These are phyloP conservation scores for Vanrija sp. DNA, from an alignment of 1,284 basidiomycete genomes.

Conservation along the genomic window DNA sequence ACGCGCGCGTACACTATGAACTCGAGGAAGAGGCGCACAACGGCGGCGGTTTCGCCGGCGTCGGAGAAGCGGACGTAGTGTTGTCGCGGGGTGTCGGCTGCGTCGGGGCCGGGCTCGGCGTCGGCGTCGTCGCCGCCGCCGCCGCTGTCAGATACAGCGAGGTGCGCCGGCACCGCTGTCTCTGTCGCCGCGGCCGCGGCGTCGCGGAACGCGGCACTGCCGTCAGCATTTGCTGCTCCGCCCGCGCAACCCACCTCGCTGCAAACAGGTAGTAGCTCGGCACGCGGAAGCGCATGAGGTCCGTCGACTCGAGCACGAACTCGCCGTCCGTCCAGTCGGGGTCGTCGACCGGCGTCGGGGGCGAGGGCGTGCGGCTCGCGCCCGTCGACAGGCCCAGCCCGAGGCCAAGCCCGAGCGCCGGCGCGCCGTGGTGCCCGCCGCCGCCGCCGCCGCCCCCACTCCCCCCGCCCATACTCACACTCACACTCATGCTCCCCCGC, in stretches of 20 bases:
- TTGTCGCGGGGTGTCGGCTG: not conserved
- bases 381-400: too few species aligned
- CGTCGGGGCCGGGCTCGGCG: not conserved
- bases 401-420: not conserved
- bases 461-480: not conserved
- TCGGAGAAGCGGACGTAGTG: constrained; percentile 3
- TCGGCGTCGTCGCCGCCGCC: not conserved
- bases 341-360: constrained; percentile 2
- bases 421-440: not conserved
- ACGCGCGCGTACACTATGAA: constrained; percentile 7
- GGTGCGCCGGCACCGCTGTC: not conserved
- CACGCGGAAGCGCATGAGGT: constrained; percentile 13
- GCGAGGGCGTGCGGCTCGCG: too few species aligned
- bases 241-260: constrained; percentile 7
- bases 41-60: constrained; percentile 1
- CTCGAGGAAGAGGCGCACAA: constrained; percentile 12
- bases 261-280: constrained; percentile 17
- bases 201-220: too few species aligned
- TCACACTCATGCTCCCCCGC: too few species aligned
- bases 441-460: too few species aligned
- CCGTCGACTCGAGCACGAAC: constrained; percentile 13
- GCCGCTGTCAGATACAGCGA: too few species aligned
- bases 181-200: not conserved
- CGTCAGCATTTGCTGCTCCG: not conserved
- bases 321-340: constrained; percentile 14